Evolutionary conservation across 768 basidiomycete genomes (phyloP).

Genomic region (Boletus rubescentipes): DNA sequence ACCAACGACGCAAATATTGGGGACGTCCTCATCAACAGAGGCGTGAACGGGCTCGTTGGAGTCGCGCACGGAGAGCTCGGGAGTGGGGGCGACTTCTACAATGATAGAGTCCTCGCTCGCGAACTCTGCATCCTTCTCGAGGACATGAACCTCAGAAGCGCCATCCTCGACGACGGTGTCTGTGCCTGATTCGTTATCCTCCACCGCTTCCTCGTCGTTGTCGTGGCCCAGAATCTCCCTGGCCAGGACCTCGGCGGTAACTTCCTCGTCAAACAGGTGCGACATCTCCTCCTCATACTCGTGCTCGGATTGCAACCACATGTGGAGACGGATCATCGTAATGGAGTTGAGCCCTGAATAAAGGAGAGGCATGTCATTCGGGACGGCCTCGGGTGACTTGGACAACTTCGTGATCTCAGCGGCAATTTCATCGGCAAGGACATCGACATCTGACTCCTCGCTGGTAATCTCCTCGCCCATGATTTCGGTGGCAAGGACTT

Average conservation of each 20-base stretch:
- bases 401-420: slow-evolving; percentile 32
- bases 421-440: slow-evolving; percentile 31
- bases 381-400: slow-evolving; percentile 28
- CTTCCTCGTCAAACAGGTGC: slow-evolving; percentile 34
- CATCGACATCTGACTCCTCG: background rate
- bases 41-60: background rate
- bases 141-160: slow-evolving; percentile 2
- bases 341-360: slow-evolving; percentile 34
- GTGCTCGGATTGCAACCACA: slow-evolving; percentile 34
- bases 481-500: slow-evolving; percentile 32
- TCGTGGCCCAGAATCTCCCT: slow-evolving; percentile 26
- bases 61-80: background rate
- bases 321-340: slow-evolving; percentile 28
- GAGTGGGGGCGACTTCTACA: background rate
- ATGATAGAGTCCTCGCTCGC: background rate
- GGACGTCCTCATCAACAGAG: slow-evolving; percentile 2
- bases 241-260: slow-evolving; percentile 31
- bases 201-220: background rate
- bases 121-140: slow-evolving; percentile 7
- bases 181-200: slow-evolving; percentile 3
- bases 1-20: background rate
- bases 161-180: slow-evolving; percentile 14
- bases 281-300: slow-evolving; percentile 32
- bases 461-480: slow-evolving; percentile 13
- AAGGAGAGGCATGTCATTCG: slow-evolving; percentile 34